phyloP scores from a whole-genome alignment of 1,139 yeast species.

The Hemisphaericaspora xylanilytica region DNA sequence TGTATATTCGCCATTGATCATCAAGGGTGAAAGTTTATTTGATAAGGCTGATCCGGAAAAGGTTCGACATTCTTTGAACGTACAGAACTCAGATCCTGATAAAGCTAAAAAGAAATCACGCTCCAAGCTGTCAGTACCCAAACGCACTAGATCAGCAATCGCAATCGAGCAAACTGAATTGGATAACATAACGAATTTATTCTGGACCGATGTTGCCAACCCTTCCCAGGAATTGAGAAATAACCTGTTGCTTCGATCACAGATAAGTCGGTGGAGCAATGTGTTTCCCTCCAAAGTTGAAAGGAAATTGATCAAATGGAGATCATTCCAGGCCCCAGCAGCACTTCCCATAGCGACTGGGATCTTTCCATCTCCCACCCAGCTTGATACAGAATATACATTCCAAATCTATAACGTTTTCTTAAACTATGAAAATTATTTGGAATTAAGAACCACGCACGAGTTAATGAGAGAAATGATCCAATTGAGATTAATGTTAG shows the following conservation, averaged over 20 bases:
- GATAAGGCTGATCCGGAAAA: neutral
- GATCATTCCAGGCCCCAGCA: conserved; percentile 90
- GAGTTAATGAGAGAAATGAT: conserved; percentile 86
- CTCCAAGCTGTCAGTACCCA: neutral
- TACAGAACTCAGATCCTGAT: neutral
- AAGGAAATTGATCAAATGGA: conserved; percentile 79
- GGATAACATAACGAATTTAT: conserved; percentile 22
- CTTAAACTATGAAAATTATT: conserved; percentile 51
- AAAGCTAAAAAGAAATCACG: conserved; percentile 1
- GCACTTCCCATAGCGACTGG: conserved; percentile 80
- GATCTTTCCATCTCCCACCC: conserved; percentile 67
- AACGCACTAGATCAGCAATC: conserved; percentile 9
- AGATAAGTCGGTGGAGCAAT: conserved; percentile 71
- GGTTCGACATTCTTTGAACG: neutral
- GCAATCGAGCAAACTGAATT: conserved; percentile 8
- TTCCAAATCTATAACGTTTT: conserved; percentile 65
- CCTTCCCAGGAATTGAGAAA: conserved; percentile 61
- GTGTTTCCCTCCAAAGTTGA: conserved; percentile 73
- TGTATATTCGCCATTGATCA: conserved; percentile 13
- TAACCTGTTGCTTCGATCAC: conserved; percentile 42
- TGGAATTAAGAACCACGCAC: conserved; percentile 51
- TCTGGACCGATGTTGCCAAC: conserved; percentile 69
- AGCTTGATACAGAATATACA: conserved; percentile 62
- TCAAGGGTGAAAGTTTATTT: conserved; percentile 13
- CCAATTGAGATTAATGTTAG: conserved; percentile 73